Evolutionary conservation across 345 rosid species (phyloP).

Genomic region (Hevea brasiliensis): DNA sequence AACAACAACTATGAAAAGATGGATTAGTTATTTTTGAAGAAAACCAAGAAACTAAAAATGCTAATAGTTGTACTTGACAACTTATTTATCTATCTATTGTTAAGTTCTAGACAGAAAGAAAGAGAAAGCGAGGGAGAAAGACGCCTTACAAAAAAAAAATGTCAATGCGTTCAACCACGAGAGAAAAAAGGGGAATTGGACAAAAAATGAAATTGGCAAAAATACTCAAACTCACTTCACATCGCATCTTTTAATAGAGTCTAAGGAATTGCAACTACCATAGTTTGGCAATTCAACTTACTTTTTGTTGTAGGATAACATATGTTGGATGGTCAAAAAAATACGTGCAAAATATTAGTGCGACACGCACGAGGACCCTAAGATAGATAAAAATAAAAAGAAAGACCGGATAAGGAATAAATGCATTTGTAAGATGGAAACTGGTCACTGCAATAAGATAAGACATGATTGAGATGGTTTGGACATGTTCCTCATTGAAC

Average conservation of each 20-base stretch:
- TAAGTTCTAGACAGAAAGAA: not conserved
- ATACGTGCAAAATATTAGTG: not conserved
- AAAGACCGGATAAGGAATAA: not conserved
- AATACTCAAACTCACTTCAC: not conserved
- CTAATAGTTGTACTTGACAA: not conserved
- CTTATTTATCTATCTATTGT: not conserved
- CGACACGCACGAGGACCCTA: not conserved
- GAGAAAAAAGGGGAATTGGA: not conserved
- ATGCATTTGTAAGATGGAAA: not conserved
- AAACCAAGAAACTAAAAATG: not conserved
- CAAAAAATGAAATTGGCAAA: not conserved
- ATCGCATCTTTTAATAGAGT: not conserved
- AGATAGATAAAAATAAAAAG: not conserved
- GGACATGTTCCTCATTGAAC: not conserved
- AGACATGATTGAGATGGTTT: not conserved
- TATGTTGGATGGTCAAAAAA: no score
- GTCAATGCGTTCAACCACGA: not conserved
- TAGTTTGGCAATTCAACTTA: not conserved
- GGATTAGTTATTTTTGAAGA: not conserved
- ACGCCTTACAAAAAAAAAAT: not conserved
- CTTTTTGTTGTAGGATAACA: not conserved
- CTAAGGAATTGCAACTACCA: not conserved
- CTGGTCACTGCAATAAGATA: no score
- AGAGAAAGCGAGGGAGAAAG: not conserved
- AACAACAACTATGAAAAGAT: no score